phyloP scores from a whole-genome alignment of 2,329 filamentous ascomycete species.

The Monilinia aucupariae region DNA sequence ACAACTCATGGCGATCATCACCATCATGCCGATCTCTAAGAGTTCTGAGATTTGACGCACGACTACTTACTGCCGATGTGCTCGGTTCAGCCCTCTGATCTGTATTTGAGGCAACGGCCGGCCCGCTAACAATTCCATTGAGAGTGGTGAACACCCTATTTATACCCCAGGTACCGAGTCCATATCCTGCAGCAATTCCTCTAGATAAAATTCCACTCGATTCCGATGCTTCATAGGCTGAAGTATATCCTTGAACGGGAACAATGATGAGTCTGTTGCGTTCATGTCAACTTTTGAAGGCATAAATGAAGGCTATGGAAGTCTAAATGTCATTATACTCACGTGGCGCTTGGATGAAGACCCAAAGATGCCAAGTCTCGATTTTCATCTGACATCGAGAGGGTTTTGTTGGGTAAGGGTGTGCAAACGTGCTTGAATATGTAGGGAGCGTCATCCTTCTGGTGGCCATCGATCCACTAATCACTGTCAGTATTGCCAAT shows the following conservation, averaged over 20 bases:
- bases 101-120: constrained; percentile 17
- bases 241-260: constrained; percentile 57
- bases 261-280: constrained; percentile 59
- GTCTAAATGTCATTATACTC: neutral
- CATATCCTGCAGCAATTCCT: constrained; percentile 37
- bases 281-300: neutral
- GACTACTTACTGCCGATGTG: constrained; percentile 27
- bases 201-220: constrained; percentile 33
- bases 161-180: constrained; percentile 40
- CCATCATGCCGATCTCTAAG: constrained; percentile 50
- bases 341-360: constrained; percentile 70
- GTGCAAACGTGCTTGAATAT: constrained; percentile 79
- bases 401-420: constrained; percentile 67
- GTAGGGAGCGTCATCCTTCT: constrained; percentile 61
- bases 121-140: constrained; percentile 38
- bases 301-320: neutral
- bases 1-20: constrained; percentile 63
- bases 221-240: constrained; percentile 47
- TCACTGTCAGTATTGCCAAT: constrained; percentile 4
- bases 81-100: neutral
- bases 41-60: constrained; percentile 44
- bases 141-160: constrained; percentile 38
- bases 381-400: constrained; percentile 71
- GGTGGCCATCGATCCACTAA: constrained; percentile 64
- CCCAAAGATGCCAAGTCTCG: constrained; percentile 63